Conservation (phyloP, 1,284 basidiomycete species). For the Ceratobasidium papillatum region DNA sequence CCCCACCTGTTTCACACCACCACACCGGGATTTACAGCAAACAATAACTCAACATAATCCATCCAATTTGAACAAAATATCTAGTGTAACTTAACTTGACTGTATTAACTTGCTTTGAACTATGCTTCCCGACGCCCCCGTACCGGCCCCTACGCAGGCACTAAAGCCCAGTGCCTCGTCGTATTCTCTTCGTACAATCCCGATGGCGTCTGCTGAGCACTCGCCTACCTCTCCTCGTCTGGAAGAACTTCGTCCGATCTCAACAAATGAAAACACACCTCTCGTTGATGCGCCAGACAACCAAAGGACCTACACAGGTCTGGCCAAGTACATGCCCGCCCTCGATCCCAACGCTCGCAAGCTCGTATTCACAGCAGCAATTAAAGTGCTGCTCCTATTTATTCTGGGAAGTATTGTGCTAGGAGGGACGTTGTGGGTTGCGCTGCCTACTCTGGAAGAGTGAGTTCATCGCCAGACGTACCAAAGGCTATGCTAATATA, state of each 20-base stretch:
- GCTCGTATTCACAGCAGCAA: conserved; percentile 76
- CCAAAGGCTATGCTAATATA: background rate
- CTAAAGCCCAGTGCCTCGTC: background rate
- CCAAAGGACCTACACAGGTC: conserved; percentile 24
- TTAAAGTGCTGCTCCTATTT: conserved; percentile 86
- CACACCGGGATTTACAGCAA: conserved; percentile 1
- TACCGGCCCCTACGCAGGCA: background rate
- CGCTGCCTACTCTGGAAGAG: conserved; percentile 81
- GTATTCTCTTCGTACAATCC: conserved; percentile 30
- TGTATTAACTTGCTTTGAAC: background rate
- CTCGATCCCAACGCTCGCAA: conserved; percentile 52
- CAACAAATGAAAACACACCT: conserved; percentile 11
- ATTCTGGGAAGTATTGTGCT: conserved; percentile 72
- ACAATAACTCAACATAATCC: background rate
- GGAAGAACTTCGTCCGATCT: conserved; percentile 7
- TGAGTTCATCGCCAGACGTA: conserved; percentile 54
- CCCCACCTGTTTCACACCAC: conserved; percentile 27
- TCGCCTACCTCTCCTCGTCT: conserved; percentile 29
- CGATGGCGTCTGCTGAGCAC: conserved; percentile 16
- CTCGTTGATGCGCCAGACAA: conserved; percentile 11
- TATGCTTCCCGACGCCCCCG: conserved; percentile 19
- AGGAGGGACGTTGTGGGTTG: conserved; percentile 77
- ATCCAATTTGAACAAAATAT: background rate
- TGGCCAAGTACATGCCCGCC: conserved; percentile 34
- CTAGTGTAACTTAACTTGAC: background rate